Conservation (phyloP, 2,329 filamentous ascomycete species). For the Bertia moriformis region DNA sequence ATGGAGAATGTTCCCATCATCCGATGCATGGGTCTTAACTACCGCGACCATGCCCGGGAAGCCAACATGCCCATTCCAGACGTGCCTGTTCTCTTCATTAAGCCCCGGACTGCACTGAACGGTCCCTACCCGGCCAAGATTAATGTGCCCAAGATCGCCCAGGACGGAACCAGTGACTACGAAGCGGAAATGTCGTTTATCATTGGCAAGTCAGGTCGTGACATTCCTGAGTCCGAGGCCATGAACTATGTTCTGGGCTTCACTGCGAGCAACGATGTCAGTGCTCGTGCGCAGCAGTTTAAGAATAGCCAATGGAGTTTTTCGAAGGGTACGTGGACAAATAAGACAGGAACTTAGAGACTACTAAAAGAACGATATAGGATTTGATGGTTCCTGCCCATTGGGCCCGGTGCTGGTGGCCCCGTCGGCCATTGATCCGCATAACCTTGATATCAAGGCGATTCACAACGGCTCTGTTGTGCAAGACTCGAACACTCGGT, state of each 20-base stretch:
- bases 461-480: slow-evolving; percentile 18
- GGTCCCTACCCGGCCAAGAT: slow-evolving; percentile 14
- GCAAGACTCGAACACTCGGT: slow-evolving; percentile 18
- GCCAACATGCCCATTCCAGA: slow-evolving; percentile 18
- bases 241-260: slow-evolving; percentile 23
- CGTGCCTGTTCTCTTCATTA: slow-evolving; percentile 20
- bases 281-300: slow-evolving; percentile 18
- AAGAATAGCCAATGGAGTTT: slow-evolving; percentile 22
- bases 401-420: slow-evolving; percentile 20
- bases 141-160: slow-evolving; percentile 13
- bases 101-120: slow-evolving; percentile 18
- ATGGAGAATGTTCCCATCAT: slow-evolving; percentile 20
- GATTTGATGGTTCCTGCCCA: slow-evolving; percentile 18
- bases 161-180: slow-evolving; percentile 21
- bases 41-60: slow-evolving; percentile 22
- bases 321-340: slow-evolving; percentile 14
- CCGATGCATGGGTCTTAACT: slow-evolving; percentile 29
- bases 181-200: slow-evolving; percentile 23
- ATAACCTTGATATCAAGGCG: slow-evolving; percentile 14
- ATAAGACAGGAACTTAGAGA: neutral
- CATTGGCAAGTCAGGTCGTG: slow-evolving; percentile 17
- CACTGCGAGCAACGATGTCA: slow-evolving; percentile 22
- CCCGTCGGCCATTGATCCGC: slow-evolving; percentile 14
- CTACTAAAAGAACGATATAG: slow-evolving; percentile 3
- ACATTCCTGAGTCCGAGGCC: slow-evolving; percentile 19